Evolutionary conservation across 345 rosid species (phyloP).

Genomic region (Camelina laxa): DNA sequence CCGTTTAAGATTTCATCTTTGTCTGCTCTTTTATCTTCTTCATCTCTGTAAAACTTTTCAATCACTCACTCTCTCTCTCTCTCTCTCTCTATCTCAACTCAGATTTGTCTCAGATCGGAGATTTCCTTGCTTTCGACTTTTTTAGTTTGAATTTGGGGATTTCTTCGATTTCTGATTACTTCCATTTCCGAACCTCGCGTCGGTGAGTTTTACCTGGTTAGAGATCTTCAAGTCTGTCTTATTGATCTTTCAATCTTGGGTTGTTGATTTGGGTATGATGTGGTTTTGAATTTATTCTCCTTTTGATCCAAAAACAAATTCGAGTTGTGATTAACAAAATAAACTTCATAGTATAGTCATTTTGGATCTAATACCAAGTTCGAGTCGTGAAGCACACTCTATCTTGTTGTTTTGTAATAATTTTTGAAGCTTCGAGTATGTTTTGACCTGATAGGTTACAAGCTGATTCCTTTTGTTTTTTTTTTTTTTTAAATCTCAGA

Average conservation of each 20-base stretch:
- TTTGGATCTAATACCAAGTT: neutral
- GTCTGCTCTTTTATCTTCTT: slow-evolving; percentile 28
- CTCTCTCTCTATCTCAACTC: neutral
- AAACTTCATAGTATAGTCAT: neutral
- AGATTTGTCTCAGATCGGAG: slow-evolving; percentile 38
- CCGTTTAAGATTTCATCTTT: slow-evolving; percentile 47
- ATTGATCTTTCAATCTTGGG: slow-evolving; percentile 36
- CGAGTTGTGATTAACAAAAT: neutral
- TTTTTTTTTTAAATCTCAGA: neutral
- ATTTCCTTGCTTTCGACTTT: slow-evolving; percentile 25
- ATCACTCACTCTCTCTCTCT: slow-evolving; percentile 7
- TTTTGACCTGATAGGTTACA: neutral
- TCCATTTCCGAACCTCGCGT: slow-evolving; percentile 42
- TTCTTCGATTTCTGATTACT: slow-evolving; percentile 18
- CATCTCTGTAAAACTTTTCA: slow-evolving; percentile 8
- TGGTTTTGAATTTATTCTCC: slow-evolving; percentile 4
- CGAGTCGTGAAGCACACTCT: neutral
- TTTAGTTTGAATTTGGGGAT: slow-evolving; percentile 27
- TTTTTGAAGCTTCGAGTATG: neutral
- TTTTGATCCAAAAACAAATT: neutral
- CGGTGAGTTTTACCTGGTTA: slow-evolving; percentile 43
- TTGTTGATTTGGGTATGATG: slow-evolving; percentile 4
- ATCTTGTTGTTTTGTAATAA: neutral
- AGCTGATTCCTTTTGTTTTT: neutral
- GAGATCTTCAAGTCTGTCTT: slow-evolving; percentile 23